These are phyloP conservation scores for Cordyceps javanica DNA, from an alignment of 2,329 filamentous ascomycete genomes.

Conservation along the genomic window DNA sequence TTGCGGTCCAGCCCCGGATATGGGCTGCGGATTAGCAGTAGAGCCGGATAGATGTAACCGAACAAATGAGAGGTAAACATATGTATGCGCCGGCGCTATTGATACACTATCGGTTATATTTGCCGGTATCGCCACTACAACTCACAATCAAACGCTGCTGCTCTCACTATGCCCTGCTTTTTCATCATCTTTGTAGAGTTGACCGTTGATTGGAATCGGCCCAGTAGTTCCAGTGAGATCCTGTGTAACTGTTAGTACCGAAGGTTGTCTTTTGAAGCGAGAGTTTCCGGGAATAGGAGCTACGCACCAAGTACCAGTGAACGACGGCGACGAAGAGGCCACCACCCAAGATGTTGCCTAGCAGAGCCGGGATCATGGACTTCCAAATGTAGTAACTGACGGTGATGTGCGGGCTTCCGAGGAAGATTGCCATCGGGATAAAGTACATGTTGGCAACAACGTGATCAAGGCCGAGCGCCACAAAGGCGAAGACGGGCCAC, in stretches of 20 bases:
- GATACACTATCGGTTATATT: too few species aligned
- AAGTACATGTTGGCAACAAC: conserved; percentile 52
- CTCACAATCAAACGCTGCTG: background rate
- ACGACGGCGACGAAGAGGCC: conserved; percentile 40
- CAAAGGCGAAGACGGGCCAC: conserved; percentile 48
- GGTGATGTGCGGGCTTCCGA: conserved; percentile 34
- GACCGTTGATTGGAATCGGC: background rate
- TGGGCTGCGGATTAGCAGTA: too few species aligned
- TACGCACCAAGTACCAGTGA: conserved; percentile 13
- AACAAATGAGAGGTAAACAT: background rate
- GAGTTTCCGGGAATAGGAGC: too few species aligned
- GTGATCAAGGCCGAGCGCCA: conserved; percentile 45
- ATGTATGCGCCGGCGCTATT: too few species aligned
- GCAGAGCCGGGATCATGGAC: conserved; percentile 41
- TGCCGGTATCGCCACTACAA: background rate
- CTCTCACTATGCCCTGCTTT: background rate
- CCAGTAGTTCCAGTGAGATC: background rate
- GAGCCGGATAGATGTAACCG: too few species aligned
- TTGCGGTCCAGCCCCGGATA: too few species aligned
- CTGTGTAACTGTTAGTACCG: background rate
- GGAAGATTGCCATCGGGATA: conserved; percentile 43
- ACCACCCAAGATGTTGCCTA: conserved; percentile 48
- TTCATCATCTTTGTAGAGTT: background rate
- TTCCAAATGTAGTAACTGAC: conserved; percentile 50
- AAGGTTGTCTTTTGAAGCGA: too few species aligned